Evolutionary conservation across 176 grass and related monocot species (phyloP), one percentile per base, ranked within the genome.

Genomic region (Chloris gayana): DNA sequence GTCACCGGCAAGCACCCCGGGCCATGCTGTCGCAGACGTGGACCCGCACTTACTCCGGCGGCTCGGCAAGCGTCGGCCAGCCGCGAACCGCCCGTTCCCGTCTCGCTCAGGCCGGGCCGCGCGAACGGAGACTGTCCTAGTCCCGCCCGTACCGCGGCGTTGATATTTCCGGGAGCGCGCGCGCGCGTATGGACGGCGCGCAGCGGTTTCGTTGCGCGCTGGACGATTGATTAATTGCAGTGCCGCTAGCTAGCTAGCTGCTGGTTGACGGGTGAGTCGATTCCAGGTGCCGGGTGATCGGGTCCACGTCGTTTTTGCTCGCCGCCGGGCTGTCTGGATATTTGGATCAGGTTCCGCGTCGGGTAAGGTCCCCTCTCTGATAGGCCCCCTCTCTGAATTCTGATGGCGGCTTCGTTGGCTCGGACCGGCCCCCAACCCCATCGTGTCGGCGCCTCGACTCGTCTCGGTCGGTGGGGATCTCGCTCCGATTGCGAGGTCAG

Each of bases 31-130:
- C 5, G 49, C 6, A 7, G 75, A 77, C 60, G n/a, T 1, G 34
- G 54, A 41, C 54, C 73, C 57, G 37, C 57, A 21, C 38, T 76
- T 63, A 45, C 74, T 30, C 57, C 74, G 57, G 58, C 73, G n/a
- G n/a, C n/a, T 58, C 57, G 38, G 30, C 31, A 9, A 24, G 22
- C 54, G 8, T 11, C 19, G 53, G 7, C 5, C 17, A 21, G 17
- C 7, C n/a, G 19, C 35, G 35, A 37, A 37, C 35, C 35, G 4
- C 35, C 35, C 35, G 35, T 37, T 37, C 35, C 35, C 35, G 35
- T 37, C 35, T 37, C 35, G 35, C 35, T 37, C 35, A 6, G 35
- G 35, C n/a, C n/a, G n/a, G n/a, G n/a, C n/a, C n/a, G n/a, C n/a
- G n/a, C 35, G 3, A 37, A 37, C 35, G 35, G 35, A 37, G 35